These are phyloP conservation scores for Cicer yamashitae DNA, from an alignment of 306 rosid species.

Conservation along the genomic window DNA sequence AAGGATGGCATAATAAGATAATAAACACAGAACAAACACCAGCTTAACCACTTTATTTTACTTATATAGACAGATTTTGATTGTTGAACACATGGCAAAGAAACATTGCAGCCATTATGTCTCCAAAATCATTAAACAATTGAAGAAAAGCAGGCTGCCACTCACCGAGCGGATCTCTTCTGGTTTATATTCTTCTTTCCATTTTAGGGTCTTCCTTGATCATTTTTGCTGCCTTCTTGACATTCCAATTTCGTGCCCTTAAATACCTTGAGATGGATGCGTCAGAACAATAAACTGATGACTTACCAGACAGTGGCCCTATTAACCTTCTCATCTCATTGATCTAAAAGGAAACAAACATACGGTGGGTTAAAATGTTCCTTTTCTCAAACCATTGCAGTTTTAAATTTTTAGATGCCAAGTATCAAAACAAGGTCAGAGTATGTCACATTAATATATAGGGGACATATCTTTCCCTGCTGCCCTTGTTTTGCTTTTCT, in stretches of 20 bases:
- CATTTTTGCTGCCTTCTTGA: slow-evolving; percentile 74
- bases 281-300: slow-evolving; percentile 76
- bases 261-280: slow-evolving; percentile 75
- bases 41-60: slow-evolving; percentile 9
- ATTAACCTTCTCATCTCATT: slow-evolving; percentile 75
- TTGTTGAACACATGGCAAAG: slow-evolving; percentile 7
- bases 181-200: slow-evolving; percentile 83
- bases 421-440: slow-evolving; percentile 32
- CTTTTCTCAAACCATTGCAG: slow-evolving; percentile 31
- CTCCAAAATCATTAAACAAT: slow-evolving; percentile 24
- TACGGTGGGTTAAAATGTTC: neutral
- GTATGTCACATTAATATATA: slow-evolving; percentile 10
- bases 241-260: slow-evolving; percentile 87
- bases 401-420: slow-evolving; percentile 22
- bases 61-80: neutral
- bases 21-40: slow-evolving; percentile 3
- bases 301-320: slow-evolving; percentile 67
- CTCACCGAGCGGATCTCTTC: slow-evolving; percentile 91
- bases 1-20: neutral
- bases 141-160: slow-evolving; percentile 15
- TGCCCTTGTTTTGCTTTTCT: slow-evolving; percentile 52
- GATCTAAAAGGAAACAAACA: slow-evolving; percentile 58
- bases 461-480: slow-evolving; percentile 64
- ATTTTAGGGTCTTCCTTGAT: slow-evolving; percentile 72
- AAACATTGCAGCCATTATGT: neutral